phyloP scores from a whole-genome alignment of 805 yeast genomes.

The Cyberlindnera veronae region DNA sequence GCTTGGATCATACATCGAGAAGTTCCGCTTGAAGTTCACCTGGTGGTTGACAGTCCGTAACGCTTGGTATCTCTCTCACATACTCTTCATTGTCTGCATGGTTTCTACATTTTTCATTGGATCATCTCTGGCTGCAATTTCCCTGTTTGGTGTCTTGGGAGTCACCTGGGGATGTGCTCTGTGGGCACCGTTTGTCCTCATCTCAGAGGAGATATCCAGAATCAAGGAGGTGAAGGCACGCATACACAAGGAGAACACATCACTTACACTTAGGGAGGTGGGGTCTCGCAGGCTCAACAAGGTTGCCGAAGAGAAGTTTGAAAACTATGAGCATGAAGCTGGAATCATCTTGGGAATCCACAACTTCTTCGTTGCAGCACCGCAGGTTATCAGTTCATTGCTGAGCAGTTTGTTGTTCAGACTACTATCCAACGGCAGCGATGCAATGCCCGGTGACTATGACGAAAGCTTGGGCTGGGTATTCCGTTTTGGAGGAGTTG shows the following conservation, averaged over 20 bases:
- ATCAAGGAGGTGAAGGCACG: conserved; percentile 44
- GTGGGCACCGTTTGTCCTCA: conserved; percentile 65
- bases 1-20: conserved; percentile 10
- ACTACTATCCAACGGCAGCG: conserved; percentile 28
- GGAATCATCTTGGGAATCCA: conserved; percentile 56
- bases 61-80: conserved; percentile 51
- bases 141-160: conserved; percentile 50
- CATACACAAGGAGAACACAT: conserved; percentile 18
- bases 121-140: conserved; percentile 40
- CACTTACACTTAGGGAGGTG: not conserved
- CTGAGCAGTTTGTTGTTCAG: conserved; percentile 45
- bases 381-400: conserved; percentile 52
- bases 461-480: conserved; percentile 54
- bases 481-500: conserved; percentile 51
- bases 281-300: conserved; percentile 7
- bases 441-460: conserved; percentile 27
- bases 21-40: conserved; percentile 11
- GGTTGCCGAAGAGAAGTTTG: conserved; percentile 30
- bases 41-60: conserved; percentile 33
- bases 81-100: conserved; percentile 47
- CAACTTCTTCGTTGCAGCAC: conserved; percentile 55
- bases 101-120: conserved; percentile 42
- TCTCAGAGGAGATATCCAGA: conserved; percentile 53
- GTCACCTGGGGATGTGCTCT: conserved; percentile 63
- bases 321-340: conserved; percentile 47